Conservation (phyloP, 2,329 filamentous ascomycete genomes). For the Monosporascus sp. region DNA sequence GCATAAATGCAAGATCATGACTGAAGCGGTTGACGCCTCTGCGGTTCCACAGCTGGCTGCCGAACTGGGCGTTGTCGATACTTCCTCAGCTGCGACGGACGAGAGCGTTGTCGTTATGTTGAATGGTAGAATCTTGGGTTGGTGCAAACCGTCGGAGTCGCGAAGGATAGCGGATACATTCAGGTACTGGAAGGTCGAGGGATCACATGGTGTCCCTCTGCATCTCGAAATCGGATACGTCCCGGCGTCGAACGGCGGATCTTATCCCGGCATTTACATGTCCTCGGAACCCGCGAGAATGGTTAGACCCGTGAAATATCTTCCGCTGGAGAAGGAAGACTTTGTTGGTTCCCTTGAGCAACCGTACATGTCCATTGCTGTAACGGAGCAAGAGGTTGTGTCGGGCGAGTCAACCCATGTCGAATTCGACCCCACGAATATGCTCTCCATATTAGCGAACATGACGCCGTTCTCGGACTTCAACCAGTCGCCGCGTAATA, state of each 20-base stretch:
- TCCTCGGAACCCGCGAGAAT: slow-evolving; percentile 80
- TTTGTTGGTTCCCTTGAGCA: slow-evolving; percentile 92
- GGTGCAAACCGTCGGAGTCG: slow-evolving; percentile 80
- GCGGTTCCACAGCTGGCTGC: slow-evolving; percentile 67
- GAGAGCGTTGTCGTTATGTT: slow-evolving; percentile 87
- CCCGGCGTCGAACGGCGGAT: slow-evolving; percentile 81
- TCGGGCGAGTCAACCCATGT: slow-evolving; percentile 91
- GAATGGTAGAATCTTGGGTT: slow-evolving; percentile 85
- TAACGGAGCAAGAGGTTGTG: slow-evolving; percentile 78
- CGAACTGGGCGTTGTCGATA: slow-evolving; percentile 71
- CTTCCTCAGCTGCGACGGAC: slow-evolving; percentile 70
- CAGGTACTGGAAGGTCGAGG: slow-evolving; percentile 92
- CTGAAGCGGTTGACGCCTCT: slow-evolving; percentile 66
- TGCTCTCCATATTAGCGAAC: slow-evolving; percentile 94
- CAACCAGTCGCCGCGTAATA: slow-evolving; percentile 97
- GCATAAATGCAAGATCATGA: slow-evolving; percentile 90
- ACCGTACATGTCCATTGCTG: slow-evolving; percentile 96
- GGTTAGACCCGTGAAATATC: slow-evolving; percentile 87
- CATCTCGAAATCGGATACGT: slow-evolving; percentile 91
- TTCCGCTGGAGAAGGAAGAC: slow-evolving; percentile 80
- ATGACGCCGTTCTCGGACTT: slow-evolving; percentile 99
- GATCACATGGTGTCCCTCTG: slow-evolving; percentile 70
- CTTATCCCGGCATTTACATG: slow-evolving; percentile 94
- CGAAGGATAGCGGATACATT: slow-evolving; percentile 78
- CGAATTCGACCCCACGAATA: slow-evolving; percentile 91